phyloP scores from a whole-genome alignment of 2,329 filamentous ascomycete species.

The Neoscytalidium dimidiatum region DNA sequence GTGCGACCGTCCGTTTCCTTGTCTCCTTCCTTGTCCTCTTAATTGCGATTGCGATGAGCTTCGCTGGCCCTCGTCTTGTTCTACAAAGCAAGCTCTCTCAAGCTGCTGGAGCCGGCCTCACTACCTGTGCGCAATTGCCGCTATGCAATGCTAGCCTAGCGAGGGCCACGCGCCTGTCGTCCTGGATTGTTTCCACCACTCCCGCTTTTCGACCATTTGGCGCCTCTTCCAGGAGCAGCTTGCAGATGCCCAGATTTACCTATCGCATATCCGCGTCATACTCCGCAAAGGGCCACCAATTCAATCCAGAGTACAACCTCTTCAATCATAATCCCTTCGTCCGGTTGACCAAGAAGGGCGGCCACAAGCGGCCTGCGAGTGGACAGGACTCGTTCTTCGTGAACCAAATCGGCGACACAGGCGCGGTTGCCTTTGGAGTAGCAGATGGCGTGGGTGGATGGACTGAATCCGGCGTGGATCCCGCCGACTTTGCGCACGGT shows the following conservation, averaged over 20 bases:
- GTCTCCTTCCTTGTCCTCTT: constrained; percentile 19
- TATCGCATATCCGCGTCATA: constrained; percentile 45
- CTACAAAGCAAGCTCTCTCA: constrained; percentile 13
- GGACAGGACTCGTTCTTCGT: constrained; percentile 98
- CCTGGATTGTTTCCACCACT: neutral
- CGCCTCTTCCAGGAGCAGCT: constrained; percentile 19
- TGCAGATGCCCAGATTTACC: constrained; percentile 28
- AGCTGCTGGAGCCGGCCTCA: constrained; percentile 15
- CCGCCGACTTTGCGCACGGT: constrained; percentile 91
- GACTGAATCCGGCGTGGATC: constrained; percentile 89
- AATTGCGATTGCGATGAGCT: constrained; percentile 20
- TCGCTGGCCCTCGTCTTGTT: constrained; percentile 14
- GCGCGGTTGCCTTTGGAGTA: constrained; percentile 79
- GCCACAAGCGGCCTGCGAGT: constrained; percentile 65
- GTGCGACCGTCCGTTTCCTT: constrained; percentile 18
- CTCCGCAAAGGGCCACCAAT: constrained; percentile 40
- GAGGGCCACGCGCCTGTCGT: neutral
- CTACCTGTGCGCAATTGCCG: constrained; percentile 7
- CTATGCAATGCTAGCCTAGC: constrained; percentile 4
- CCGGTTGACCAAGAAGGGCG: constrained; percentile 27
- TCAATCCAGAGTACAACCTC: constrained; percentile 38
- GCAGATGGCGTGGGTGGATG: constrained; percentile 96
- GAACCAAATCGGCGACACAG: constrained; percentile 69
- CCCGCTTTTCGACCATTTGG: neutral
- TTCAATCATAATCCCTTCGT: constrained; percentile 36